Base-by-base conservation (phyloP, 208 protist species). In the Trypanosoma grayi region DNA sequence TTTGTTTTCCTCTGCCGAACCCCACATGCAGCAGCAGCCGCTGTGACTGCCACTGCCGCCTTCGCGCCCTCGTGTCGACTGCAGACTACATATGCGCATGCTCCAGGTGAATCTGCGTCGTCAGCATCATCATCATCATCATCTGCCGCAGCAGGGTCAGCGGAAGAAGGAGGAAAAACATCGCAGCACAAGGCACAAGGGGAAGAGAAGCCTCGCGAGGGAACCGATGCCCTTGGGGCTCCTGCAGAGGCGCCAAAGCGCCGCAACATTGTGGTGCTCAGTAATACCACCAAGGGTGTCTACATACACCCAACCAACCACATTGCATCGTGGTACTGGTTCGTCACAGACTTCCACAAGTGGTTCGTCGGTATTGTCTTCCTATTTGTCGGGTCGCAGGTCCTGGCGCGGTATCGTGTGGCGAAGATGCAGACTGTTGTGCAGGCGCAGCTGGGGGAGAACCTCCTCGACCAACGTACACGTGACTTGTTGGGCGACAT, bases 241-340 rank as follows among this genome's bases (percentile, higher is more conserved):
- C 53, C 81, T 2, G 14, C n/a, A 27, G 66, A 71, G 43, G 25
- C 61, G 13, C 53, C 70, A n/a, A 83, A 80, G 70, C 47, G 68
- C 10, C 85, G 88, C 22, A 92, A 92, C 60, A 92, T 94, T 48
- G 54, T 83, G 8, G 79, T 94, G 24, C 52, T 94, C 56, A 81
- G 72, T 67, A 94, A 92, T 71, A 92, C 84, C 14, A 91, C 83
- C 40, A 94, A 94, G 51, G 83, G 74, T 4, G 84, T 91, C 4
- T 94, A 94, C 74, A 81, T 94, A 22, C 88, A 94, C 67, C 85
- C 82, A 14, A 80, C 60, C 24, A 94, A 94, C 52, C 83, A 92
- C 68, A 87, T 92, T 37, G 85, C 88, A 24, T 87, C 82, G 3
- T 94, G 88, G 85, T 92, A 90, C 60, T 94, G 88, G 85, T 92